These are phyloP conservation scores for Penicillium bialowiezense DNA, from an alignment of 495 filamentous ascomycete species.

Conservation along the genomic window DNA sequence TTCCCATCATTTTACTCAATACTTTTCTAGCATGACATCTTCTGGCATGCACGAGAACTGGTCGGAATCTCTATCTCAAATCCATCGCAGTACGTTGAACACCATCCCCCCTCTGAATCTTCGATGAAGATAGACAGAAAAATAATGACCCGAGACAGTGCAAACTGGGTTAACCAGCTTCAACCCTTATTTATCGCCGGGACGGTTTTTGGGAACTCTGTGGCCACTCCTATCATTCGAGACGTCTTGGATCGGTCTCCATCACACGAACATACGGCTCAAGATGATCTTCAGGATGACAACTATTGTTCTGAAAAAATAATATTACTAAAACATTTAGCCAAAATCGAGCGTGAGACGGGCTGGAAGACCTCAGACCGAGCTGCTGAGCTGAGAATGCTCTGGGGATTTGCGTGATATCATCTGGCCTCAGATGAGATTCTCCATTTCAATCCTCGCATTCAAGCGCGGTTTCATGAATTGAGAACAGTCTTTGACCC, in stretches of 20 bases:
- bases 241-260: neutral
- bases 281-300: neutral
- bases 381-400: constrained; percentile 8
- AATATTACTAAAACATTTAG: constrained; percentile 12
- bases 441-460: too few species aligned
- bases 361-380: constrained; percentile 19
- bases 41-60: constrained; percentile 13
- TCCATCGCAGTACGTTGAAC: constrained; percentile 9
- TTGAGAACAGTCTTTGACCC: constrained; percentile 7
- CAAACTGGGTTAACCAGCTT: constrained; percentile 16
- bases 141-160: too few species aligned
- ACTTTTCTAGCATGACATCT: neutral
- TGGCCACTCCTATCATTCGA: neutral
- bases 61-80: constrained; percentile 10
- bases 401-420: constrained; percentile 14
- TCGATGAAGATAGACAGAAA: too few species aligned
- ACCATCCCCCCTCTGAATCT: neutral
- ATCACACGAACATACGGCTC: neutral
- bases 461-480: neutral
- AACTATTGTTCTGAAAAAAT: constrained; percentile 15
- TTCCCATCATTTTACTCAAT: neutral
- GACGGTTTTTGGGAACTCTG: constrained; percentile 5
- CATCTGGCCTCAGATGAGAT: too few species aligned
- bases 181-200: constrained; percentile 9
- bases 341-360: constrained; percentile 15